Evolutionary conservation across 805 yeast species (phyloP), one percentile per base, ranked within the genome.

Genomic region (Candida parachauliodes): DNA sequence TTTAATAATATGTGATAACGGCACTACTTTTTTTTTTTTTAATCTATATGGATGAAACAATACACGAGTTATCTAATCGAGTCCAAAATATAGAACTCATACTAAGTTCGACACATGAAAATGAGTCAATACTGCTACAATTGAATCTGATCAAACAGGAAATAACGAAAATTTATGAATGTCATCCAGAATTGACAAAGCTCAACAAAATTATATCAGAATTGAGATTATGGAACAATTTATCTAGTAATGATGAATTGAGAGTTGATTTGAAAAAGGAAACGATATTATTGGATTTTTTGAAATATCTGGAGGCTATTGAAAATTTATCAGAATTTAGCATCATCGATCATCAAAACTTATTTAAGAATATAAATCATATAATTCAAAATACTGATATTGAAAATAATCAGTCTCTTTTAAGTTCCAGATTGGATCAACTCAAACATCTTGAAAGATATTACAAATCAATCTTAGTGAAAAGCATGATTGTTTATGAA

Each of bases 401-500:
- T 7, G 27, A 35, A 16, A 22, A 28, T 12, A 25, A 37, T 25
- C 25, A 18, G 18, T 7, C 14, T 11, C 19, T 52, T 3, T 19
- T 37, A 16, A 17, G 17, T 25, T 26, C 37, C 2, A 38, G 45
- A 17, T 34, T 38, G 25, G 28, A 26, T 3, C 42, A 43, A 24
- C 23, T 60, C 4, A 36, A 45, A 17, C 39, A 34, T 5, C 15
- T 60, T 2, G 39, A 55, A 1, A 35, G 39, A 4, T 39, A 44
- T 11, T 49, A 51, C 30, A 60, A 59, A 27, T 21, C 43, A 24
- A 37, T 60, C 11, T 50, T 54, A 8, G 45, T 55, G 7, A 62
- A 61, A 35, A 58, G 52, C 28, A 49, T 64, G 50, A 37, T 60
- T 11, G 49, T 62, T 12, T 46, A 54, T 12, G 65, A 62, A 33